Conservation (phyloP, 208 protist species). For the Herpetomonas tarakana region DNA sequence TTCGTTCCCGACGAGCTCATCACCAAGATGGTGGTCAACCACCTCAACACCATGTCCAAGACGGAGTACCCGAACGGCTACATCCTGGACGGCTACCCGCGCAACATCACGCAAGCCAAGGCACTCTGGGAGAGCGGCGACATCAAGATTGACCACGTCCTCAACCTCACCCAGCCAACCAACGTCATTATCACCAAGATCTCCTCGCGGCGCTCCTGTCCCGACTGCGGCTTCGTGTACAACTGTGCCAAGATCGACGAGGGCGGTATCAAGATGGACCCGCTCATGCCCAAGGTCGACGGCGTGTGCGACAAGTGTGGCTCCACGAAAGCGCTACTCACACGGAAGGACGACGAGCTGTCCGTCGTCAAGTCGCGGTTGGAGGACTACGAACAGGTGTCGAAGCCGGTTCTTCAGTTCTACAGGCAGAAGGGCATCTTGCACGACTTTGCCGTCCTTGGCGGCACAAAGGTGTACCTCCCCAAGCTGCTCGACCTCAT, state of each 20-base stretch:
- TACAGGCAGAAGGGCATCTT: slow-evolving; percentile 60
- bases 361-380: slow-evolving; percentile 54
- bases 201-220: slow-evolving; percentile 60
- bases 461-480: slow-evolving; percentile 59
- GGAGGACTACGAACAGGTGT: slow-evolving; percentile 52
- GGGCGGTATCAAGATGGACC: slow-evolving; percentile 77
- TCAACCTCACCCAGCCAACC: slow-evolving; percentile 73
- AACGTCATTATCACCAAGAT: slow-evolving; percentile 76
- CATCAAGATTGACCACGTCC: slow-evolving; percentile 66
- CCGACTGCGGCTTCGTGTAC: slow-evolving; percentile 73
- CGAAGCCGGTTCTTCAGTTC: slow-evolving; percentile 54
- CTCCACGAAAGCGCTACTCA: slow-evolving; percentile 52
- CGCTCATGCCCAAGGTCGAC: slow-evolving; percentile 63
- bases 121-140: slow-evolving; percentile 36
- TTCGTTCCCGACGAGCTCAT: slow-evolving; percentile 82
- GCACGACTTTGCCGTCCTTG: slow-evolving; percentile 65
- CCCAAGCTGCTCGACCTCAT: slow-evolving; percentile 73
- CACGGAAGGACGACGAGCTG: slow-evolving; percentile 60
- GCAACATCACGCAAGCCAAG: slow-evolving; percentile 84
- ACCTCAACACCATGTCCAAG: slow-evolving; percentile 19
- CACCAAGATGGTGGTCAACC: slow-evolving; percentile 49
- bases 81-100: slow-evolving; percentile 93
- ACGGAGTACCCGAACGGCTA: slow-evolving; percentile 43
- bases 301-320: slow-evolving; percentile 81
- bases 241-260: slow-evolving; percentile 69